A percentile compares a stretch with the other conserved stretches of the same genome.
Evolutionary conservation across 495 filamentous ascomycete species (phyloP).

Genomic region (Tuber melanosporum): DNA sequence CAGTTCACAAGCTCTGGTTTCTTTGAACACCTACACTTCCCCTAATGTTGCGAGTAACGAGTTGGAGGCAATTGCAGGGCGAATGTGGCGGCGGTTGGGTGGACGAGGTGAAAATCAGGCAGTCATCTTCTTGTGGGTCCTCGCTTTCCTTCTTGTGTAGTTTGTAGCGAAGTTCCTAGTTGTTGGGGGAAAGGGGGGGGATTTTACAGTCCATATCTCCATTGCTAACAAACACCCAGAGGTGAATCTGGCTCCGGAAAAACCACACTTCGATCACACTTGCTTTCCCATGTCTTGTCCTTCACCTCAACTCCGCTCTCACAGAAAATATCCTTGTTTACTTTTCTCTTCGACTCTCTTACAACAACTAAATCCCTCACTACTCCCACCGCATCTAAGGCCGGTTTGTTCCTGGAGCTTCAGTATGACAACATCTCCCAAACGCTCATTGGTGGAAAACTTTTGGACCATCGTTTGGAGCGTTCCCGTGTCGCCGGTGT

Average conservation of each 20-base stretch:
- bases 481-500: slow-evolving; percentile 82
- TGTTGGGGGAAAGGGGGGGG: neutral
- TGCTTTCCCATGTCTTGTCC: slow-evolving; percentile 73
- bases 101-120: slow-evolving; percentile 88
- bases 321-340: slow-evolving; percentile 82
- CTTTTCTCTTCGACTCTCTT: slow-evolving; percentile 89
- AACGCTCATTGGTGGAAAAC: slow-evolving; percentile 81
- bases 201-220: neutral
- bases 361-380: slow-evolving; percentile 97
- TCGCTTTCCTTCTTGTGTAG: neutral
- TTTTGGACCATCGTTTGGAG: slow-evolving; percentile 88
- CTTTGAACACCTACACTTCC: slow-evolving; percentile 85
- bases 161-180: neutral
- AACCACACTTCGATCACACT: slow-evolving; percentile 82
- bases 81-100: slow-evolving; percentile 79
- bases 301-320: slow-evolving; percentile 89
- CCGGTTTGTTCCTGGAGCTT: slow-evolving; percentile 87
- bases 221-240: slow-evolving; percentile 45
- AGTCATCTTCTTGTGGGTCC: slow-evolving; percentile 76
- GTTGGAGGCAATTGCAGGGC: slow-evolving; percentile 67
- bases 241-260: slow-evolving; percentile 95
- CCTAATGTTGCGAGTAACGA: slow-evolving; percentile 61
- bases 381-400: slow-evolving; percentile 89
- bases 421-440: slow-evolving; percentile 88
- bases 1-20: slow-evolving; percentile 82